These are phyloP conservation scores for Adansonia gregorii DNA, from an alignment of 441 rosid species.

Conservation along the genomic window DNA sequence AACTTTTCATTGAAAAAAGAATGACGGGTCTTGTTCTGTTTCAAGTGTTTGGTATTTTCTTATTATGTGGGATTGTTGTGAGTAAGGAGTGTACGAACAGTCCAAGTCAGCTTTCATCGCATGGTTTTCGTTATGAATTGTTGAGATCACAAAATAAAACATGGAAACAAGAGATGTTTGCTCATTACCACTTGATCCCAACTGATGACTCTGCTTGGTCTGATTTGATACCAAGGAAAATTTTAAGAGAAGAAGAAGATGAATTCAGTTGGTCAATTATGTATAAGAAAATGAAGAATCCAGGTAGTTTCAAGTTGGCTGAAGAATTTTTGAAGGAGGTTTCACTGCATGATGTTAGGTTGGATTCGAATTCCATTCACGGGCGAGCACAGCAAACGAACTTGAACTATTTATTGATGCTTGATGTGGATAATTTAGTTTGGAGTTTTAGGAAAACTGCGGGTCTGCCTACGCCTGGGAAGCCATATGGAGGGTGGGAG, in stretches of 20 bases:
- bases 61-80: conserved; percentile 35
- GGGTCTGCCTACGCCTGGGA: conserved; percentile 65
- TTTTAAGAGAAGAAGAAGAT: conserved; percentile 63
- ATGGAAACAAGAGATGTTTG: conserved; percentile 62
- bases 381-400: conserved; percentile 87
- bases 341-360: conserved; percentile 76
- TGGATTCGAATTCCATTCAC: conserved; percentile 58
- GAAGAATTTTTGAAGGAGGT: conserved; percentile 71
- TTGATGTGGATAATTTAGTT: conserved; percentile 70
- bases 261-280: conserved; percentile 64
- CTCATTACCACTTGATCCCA: conserved; percentile 76
- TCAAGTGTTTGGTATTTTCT: conserved; percentile 31
- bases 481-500: conserved; percentile 87
- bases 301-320: conserved; percentile 28
- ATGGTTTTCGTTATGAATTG: conserved; percentile 67
- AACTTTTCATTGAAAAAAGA: conserved; percentile 59
- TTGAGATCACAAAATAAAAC: conserved; percentile 64
- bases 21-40: conserved; percentile 40
- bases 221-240: conserved; percentile 75
- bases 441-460: conserved; percentile 91
- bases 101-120: conserved; percentile 71
- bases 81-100: conserved; percentile 82
- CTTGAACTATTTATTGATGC: conserved; percentile 75
- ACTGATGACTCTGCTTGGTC: conserved; percentile 86
- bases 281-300: conserved; percentile 67